Evolutionary conservation across 306 rosid species (phyloP).

Genomic region (Medicago ruthenica): DNA sequence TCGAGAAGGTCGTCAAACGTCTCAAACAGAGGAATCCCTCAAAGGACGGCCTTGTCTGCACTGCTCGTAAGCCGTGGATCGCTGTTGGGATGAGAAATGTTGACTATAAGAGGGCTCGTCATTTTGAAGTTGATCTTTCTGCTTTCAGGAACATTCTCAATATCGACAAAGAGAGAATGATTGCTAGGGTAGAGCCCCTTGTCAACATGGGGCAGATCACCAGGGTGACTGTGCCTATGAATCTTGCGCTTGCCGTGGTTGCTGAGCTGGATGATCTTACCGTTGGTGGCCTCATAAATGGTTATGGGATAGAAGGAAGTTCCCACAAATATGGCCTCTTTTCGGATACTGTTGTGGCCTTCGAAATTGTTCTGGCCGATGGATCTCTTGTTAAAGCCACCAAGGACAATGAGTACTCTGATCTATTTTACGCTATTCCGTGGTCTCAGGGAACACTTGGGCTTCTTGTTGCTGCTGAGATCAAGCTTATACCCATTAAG

Average conservation of each 20-base stretch:
- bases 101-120: slow-evolving; percentile 97
- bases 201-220: slow-evolving; percentile 97
- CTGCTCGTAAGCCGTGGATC: slow-evolving; percentile 95
- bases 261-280: slow-evolving; percentile 99
- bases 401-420: slow-evolving; percentile 83
- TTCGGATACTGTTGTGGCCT: slow-evolving; percentile 93
- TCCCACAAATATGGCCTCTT: slow-evolving; percentile 91
- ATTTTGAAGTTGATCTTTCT: slow-evolving; percentile 90
- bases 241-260: slow-evolving; percentile 90
- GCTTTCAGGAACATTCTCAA: slow-evolving; percentile 83
- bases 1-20: slow-evolving; percentile 78
- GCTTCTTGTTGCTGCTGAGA: slow-evolving; percentile 94
- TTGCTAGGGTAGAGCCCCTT: slow-evolving; percentile 91
- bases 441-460: slow-evolving; percentile 99
- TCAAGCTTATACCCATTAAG: slow-evolving; percentile 81
- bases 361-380: slow-evolving; percentile 85
- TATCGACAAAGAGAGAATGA: slow-evolving; percentile 73
- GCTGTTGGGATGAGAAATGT: slow-evolving; percentile 99
- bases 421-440: slow-evolving; percentile 84
- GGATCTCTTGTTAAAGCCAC: slow-evolving; percentile 95
- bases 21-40: slow-evolving; percentile 86
- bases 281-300: slow-evolving; percentile 97
- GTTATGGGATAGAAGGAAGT: slow-evolving; percentile 98
- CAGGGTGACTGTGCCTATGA: slow-evolving; percentile 87
- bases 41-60: slow-evolving; percentile 95